Percentiles rank a stretch among this genome's conserved stretches.
Conservation (phyloP, 345 rosid species). For the Ceriops tagal region DNA sequence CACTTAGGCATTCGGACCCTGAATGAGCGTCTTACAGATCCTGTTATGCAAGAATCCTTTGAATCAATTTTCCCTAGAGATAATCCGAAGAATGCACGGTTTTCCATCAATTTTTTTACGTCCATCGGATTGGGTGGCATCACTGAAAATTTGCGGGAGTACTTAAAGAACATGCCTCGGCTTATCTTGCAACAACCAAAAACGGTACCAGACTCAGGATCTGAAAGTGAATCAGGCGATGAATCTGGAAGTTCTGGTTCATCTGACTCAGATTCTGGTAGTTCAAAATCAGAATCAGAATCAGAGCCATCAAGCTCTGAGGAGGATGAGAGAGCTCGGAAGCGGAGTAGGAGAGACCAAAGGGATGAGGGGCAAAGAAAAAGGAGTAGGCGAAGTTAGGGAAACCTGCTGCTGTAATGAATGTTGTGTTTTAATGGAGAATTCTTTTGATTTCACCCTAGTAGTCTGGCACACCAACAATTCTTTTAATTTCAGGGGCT, state of each 20-base stretch:
- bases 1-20: conserved; percentile 79
- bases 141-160: conserved; percentile 84
- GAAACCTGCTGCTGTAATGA: neutral
- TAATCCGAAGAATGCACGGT: conserved; percentile 88
- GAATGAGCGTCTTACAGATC: conserved; percentile 74
- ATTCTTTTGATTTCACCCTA: no score
- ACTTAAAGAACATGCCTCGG: conserved; percentile 90
- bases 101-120: conserved; percentile 86
- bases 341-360: conserved; percentile 2
- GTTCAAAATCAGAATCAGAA: neutral
- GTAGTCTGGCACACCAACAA: no score
- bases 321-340: conserved; percentile 18
- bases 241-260: conserved; percentile 36
- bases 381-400: conserved; percentile 5
- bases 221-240: conserved; percentile 29
- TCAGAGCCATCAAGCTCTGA: conserved; percentile 23
- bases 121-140: conserved; percentile 98
- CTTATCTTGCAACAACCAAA: conserved; percentile 89
- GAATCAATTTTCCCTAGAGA: conserved; percentile 87
- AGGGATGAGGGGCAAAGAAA: conserved; percentile 18
- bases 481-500: no score
- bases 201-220: conserved; percentile 38
- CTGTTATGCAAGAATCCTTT: conserved; percentile 64
- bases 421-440: neutral
- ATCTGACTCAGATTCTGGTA: conserved; percentile 28